phyloP scores from a whole-genome alignment of 192 early-diverging fungal genomes.

The Podila verticillata region DNA sequence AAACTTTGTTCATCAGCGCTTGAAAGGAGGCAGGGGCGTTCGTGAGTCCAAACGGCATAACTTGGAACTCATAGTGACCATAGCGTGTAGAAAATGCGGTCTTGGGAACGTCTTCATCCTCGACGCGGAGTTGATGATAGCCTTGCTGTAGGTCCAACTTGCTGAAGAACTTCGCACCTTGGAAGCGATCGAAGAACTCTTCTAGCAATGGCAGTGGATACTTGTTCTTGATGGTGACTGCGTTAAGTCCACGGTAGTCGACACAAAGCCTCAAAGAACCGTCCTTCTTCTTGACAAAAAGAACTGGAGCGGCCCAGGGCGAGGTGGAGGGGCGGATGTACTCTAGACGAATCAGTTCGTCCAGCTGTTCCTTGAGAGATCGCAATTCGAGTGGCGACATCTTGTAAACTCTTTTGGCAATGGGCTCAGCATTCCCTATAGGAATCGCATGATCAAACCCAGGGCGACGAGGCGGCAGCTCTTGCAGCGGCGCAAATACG shows the following conservation, averaged over 20 bases:
- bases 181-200: constrained; percentile 49
- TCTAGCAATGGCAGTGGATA: constrained; percentile 63
- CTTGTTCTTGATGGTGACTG: constrained; percentile 49
- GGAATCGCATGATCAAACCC: no score
- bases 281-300: constrained; percentile 62
- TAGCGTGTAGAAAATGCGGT: neutral
- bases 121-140: constrained; percentile 51
- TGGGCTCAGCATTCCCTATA: no score
- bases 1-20: constrained; percentile 37
- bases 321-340: constrained; percentile 44
- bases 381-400: no score
- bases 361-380: no score
- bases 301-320: constrained; percentile 45
- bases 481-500: no score
- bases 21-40: constrained; percentile 16
- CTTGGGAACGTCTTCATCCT: neutral
- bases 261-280: constrained; percentile 57
- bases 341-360: constrained; percentile 24
- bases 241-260: constrained; percentile 63
- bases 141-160: constrained; percentile 55
- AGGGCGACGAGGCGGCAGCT: no score
- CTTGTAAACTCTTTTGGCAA: no score
- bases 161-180: constrained; percentile 46
- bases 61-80: constrained; percentile 27
- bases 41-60: constrained; percentile 34